Evolutionary conservation across 1,284 basidiomycete species (phyloP), one percentile per base, ranked within the genome.

Genomic region (Anthracocystis walkeri): DNA sequence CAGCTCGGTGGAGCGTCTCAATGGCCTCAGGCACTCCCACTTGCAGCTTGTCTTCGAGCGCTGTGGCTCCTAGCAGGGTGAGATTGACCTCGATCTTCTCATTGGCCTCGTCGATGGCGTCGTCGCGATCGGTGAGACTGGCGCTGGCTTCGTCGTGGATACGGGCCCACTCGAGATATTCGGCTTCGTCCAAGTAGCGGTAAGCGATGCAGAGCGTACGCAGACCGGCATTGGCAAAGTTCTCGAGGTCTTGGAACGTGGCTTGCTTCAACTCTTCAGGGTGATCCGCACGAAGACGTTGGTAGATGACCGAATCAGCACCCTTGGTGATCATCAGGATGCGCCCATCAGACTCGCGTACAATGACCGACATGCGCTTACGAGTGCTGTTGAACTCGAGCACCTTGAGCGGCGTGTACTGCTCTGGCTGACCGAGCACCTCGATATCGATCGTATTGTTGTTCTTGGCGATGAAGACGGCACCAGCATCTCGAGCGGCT

Each of bases 1-100:
- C 95, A 0, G 95, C 96, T 45, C 90, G 88, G 83, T 97, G 95
- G 20, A 99, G 88, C 65, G 89, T 92, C 78, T 94, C 94, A 78
- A 99, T 98, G 0, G 96, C 92, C 68, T 97, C 95, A 0, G 96
- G 96, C 1, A 99, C 95, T 29, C 96, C 95, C 80, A 93, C 94
- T 85, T 99, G 96, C 71, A 98, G 87, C 88, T 97, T 97, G 86
- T 98, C 96, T 86, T 99, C 95, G 56, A 99, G 86, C 3, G 95
- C 95, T 0, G 96, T 98, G 3, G 95, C 96, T 1, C 96, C 95
- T 4, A 99, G 88, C 58, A 99, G 92, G 18, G 87, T 86, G 53
- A 99, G 87, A 38, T 90, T 90, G 82, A 92, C 90, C 84, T 99
- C 95, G 76, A 98, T 90, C 78, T 89, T 80, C 68, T 94, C 93